Evolutionary conservation across 2,329 filamentous ascomycete species (phyloP), one percentile per base, ranked within the genome.

Genomic region (Didymella keratinophila): DNA sequence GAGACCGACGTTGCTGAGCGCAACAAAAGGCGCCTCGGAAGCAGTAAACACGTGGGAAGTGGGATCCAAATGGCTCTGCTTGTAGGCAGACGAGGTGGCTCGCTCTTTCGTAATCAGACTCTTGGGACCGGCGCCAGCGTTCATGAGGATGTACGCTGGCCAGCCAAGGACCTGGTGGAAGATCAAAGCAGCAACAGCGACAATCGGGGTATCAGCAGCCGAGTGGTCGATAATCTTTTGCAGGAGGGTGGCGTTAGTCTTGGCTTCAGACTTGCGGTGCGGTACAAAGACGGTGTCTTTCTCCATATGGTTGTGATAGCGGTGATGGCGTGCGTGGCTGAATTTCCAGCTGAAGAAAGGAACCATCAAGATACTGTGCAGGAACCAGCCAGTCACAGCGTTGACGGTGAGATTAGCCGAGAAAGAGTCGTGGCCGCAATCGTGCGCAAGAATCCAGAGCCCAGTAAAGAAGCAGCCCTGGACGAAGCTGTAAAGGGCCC

Each of bases 261-360:
- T 51, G 16, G 54, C 57, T 3, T 55, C 58, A 11, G 58, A 53
- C 55, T 66, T 64, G 55, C 64, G 65, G 50, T 61, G 64, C 9
- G 77, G 77, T 1, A 78, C 76, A 41, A 76, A 79, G 12, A 73
- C 74, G n/a, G 71, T 76, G 72, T 90, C 87, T 78, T 86, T 87
- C 58, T 87, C 83, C 79, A 89, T 86, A 78, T 90, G 84, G 64
- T 86, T 86, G 43, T 86, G 87, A 76, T 85, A 88, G 64, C 84
- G 84, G 78, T 92, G 89, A 76, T 91, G 89, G 49, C 88, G 84
- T 58, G 84, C 83, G 75, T 92, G 89, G 30, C 84, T 87, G 73
- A 86, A 87, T 78, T 89, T 87, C 89, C 89, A 91, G 47, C 85
- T 87, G 79, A 90, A 90, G 78, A 88, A 92, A 3, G 89, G 89